Evolutionary conservation across 2,329 filamentous ascomycete genomes (phyloP).

Genomic region (Dryadomyces quercus-mongolicae): DNA sequence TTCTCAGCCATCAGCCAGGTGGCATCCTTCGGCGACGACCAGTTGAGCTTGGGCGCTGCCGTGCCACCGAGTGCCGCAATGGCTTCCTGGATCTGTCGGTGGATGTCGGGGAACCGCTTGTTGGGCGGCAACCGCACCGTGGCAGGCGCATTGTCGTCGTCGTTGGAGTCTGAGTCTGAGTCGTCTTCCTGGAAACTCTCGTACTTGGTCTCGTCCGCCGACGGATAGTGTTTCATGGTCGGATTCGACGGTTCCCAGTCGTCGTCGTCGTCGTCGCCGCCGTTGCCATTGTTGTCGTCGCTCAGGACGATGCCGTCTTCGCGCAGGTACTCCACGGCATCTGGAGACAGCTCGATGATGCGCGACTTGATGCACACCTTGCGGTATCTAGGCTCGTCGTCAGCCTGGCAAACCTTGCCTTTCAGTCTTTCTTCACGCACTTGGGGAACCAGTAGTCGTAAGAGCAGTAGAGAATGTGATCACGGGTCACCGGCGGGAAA

Average conservation of each 20-base stretch:
- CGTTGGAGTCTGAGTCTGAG: slow-evolving; percentile 34
- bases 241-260: slow-evolving; percentile 33
- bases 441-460: slow-evolving; percentile 85
- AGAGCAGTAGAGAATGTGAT: slow-evolving; percentile 88
- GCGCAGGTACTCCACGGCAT: slow-evolving; percentile 77
- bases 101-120: slow-evolving; percentile 55
- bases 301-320: slow-evolving; percentile 88
- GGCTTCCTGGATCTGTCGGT: slow-evolving; percentile 61
- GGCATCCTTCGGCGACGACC: slow-evolving; percentile 93
- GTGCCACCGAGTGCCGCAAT: slow-evolving; percentile 75
- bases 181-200: slow-evolving; percentile 24
- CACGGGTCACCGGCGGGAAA: slow-evolving; percentile 74
- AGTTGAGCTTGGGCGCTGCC: slow-evolving; percentile 90
- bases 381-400: slow-evolving; percentile 47
- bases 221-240: slow-evolving; percentile 19
- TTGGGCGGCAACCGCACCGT: slow-evolving; percentile 32
- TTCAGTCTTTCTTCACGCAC: slow-evolving; percentile 26
- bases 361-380: slow-evolving; percentile 73
- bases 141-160: slow-evolving; percentile 35
- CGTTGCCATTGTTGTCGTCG: slow-evolving; percentile 35
- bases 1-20: slow-evolving; percentile 75
- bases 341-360: slow-evolving; percentile 61
- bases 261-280: slow-evolving; percentile 41
- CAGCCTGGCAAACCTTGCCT: neutral
- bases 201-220: slow-evolving; percentile 27